phyloP scores from a whole-genome alignment of 2,329 filamentous ascomycete genomes.

The Botryosphaeria dothidea region DNA sequence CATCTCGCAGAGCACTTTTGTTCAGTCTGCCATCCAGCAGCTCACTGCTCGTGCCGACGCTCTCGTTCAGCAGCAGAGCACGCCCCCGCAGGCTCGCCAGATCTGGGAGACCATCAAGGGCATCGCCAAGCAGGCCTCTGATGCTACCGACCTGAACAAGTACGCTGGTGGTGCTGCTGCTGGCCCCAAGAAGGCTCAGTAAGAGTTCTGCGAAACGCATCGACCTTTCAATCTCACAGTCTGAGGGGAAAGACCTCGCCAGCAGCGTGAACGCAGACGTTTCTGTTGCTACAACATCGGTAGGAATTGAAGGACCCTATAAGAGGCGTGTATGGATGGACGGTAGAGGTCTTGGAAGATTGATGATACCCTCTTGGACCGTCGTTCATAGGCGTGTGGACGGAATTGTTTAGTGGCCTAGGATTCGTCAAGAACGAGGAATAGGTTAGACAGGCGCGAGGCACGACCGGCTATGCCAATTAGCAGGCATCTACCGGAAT shows the following conservation, averaged over 20 bases:
- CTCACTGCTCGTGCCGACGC: constrained; percentile 77
- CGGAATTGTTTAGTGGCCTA: not conserved
- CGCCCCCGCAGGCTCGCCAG: constrained; percentile 75
- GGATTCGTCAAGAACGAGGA: not conserved
- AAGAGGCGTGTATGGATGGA: not conserved
- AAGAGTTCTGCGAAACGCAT: constrained; percentile 28
- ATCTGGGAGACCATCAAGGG: constrained; percentile 81
- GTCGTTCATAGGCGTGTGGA: not conserved
- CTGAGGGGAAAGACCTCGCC: not conserved
- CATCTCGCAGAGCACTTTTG: constrained; percentile 86
- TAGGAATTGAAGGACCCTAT: not conserved
- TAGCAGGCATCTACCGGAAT: not conserved
- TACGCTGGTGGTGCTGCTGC: constrained; percentile 61
- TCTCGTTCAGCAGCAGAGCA: constrained; percentile 81
- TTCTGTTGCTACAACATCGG: not conserved
- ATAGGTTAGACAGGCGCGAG: not conserved
- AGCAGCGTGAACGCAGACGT: not conserved
- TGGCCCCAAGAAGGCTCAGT: constrained; percentile 66
- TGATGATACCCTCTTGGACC: not conserved
- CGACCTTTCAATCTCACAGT: not conserved
- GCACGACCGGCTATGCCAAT: not conserved
- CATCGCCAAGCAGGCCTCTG: constrained; percentile 70
- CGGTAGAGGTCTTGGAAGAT: not conserved
- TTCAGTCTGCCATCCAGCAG: constrained; percentile 78
- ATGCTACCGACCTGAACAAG: constrained; percentile 74